Evolutionary conservation across 192 early-diverging fungal species (phyloP).

Genomic region (Gryganskiella cystojenkinii): DNA sequence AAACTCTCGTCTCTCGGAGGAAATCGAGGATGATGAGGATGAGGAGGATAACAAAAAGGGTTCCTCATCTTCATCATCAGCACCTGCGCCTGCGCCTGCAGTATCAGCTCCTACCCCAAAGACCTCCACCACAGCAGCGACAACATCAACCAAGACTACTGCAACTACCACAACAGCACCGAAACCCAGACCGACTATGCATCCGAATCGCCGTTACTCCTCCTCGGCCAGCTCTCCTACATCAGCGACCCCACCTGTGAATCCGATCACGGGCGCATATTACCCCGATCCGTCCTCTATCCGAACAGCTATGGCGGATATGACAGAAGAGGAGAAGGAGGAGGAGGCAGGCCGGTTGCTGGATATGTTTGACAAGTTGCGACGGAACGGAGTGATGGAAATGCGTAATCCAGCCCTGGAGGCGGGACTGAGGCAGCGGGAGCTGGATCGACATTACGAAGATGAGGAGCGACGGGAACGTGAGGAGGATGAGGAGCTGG

Average conservation of each 20-base stretch:
- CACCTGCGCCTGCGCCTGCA: neutral
- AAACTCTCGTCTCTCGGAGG: constrained; percentile 9
- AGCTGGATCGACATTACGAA: constrained; percentile 43
- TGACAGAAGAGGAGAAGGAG: constrained; percentile 99
- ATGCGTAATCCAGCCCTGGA: constrained; percentile 76
- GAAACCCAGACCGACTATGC: constrained; percentile 4
- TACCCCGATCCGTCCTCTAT: constrained; percentile 54
- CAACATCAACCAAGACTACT: neutral
- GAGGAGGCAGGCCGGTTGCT: constrained; percentile 91
- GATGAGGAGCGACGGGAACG: constrained; percentile 36
- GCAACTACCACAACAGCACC: neutral
- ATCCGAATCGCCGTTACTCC: constrained; percentile 12
- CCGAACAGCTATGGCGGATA: constrained; percentile 68
- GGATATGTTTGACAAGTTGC: constrained; percentile 94
- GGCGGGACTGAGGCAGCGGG: constrained; percentile 55
- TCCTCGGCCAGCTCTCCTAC: neutral
- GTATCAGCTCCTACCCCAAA: neutral
- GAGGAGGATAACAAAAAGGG: constrained; percentile 7
- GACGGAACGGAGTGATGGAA: constrained; percentile 91
- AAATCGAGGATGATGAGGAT: constrained; percentile 15
- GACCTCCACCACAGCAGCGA: neutral
- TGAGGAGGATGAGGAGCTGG: constrained; percentile 41
- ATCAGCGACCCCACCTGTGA: constrained; percentile 51
- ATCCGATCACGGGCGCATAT: constrained; percentile 93
- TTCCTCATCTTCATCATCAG: neutral